These are phyloP conservation scores for Lactuca saligna DNA, from an alignment of 129 eudicot genomes.

Conservation along the genomic window DNA sequence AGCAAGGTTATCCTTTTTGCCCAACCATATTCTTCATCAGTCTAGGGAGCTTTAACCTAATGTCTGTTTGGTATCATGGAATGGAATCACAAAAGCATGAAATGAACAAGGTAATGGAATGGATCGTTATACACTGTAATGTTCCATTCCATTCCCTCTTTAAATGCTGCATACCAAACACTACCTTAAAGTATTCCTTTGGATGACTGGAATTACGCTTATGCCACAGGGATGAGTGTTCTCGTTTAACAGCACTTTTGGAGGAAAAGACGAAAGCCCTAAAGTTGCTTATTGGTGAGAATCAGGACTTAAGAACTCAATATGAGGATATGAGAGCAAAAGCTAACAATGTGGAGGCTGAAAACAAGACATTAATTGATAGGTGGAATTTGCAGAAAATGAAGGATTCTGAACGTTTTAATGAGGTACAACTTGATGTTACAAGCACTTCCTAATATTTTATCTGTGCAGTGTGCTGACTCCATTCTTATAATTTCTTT, in stretches of 20 bases:
- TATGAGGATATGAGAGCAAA: constrained; percentile 53
- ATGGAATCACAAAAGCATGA: too few species aligned
- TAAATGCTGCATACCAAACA: too few species aligned
- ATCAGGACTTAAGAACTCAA: constrained; percentile 50
- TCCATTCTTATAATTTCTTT: neutral
- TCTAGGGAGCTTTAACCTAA: neutral
- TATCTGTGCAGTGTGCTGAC: neutral
- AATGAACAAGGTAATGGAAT: too few species aligned
- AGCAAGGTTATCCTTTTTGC: constrained; percentile 49
- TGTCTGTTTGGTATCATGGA: too few species aligned
- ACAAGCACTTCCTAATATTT: neutral
- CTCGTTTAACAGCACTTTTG: constrained; percentile 44
- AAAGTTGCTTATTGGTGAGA: constrained; percentile 60
- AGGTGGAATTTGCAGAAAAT: constrained; percentile 71
- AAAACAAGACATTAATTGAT: constrained; percentile 61
- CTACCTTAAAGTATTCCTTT: neutral
- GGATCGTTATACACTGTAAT: too few species aligned
- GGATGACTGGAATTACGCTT: constrained; percentile 4
- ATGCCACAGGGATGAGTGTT: constrained; percentile 61
- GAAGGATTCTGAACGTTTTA: constrained; percentile 77
- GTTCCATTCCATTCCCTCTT: too few species aligned
- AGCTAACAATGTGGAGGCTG: constrained; percentile 58
- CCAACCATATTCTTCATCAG: neutral
- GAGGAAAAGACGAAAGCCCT: constrained; percentile 70
- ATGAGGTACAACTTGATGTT: constrained; percentile 51